Evolutionary conservation across 2,329 filamentous ascomycete species (phyloP), one percentile per base, ranked within the genome.

Genomic region (Apiospora aurea): DNA sequence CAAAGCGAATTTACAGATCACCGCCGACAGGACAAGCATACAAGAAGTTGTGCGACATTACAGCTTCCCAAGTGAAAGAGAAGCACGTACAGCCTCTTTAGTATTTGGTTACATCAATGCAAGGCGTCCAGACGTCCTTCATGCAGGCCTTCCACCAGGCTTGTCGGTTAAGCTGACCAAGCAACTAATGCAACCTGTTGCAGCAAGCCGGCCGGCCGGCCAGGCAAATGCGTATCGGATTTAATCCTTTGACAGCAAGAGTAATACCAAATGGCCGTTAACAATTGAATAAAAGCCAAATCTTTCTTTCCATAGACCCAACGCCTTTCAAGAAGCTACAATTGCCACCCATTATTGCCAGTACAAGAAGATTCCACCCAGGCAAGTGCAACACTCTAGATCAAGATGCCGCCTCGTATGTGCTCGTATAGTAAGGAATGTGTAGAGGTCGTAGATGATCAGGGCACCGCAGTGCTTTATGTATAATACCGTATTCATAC

Each of bases 281-380:
- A 18, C 7, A 2, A 64, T 14, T 14, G 3, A 41, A 38, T 47
- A 64, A 64, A 64, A 64, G 57, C 29, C 57, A 64, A 64, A 41
- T 64, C 57, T 64, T 64, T 64, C 57, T 24, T 64, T 64, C 57
- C 57, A 41, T 64, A 64, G 34, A 64, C 57, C 53, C 57, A 64
- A 64, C 57, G 57, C 57, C 57, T 64, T 64, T 41, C 57, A 64
- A 41, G 57, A 41, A 64, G 57, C 57, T 64, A 41, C 57, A 64
- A 64, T 64, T n/a, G 34, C 57, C 57, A 6, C 34, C 57, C 57
- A 64, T 64, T 64, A 41, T 41, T 41, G 34, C 34, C 57, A 64
- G 21, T 64, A 41, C 57, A 64, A 41, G 10, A 64, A 64, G 34
- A 64, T 64, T 24, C 57, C 57, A 64, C 57, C 57, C 29, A 64